These are phyloP conservation scores for Suillus hirtellus DNA, from an alignment of 768 basidiomycete genomes.

Conservation along the genomic window DNA sequence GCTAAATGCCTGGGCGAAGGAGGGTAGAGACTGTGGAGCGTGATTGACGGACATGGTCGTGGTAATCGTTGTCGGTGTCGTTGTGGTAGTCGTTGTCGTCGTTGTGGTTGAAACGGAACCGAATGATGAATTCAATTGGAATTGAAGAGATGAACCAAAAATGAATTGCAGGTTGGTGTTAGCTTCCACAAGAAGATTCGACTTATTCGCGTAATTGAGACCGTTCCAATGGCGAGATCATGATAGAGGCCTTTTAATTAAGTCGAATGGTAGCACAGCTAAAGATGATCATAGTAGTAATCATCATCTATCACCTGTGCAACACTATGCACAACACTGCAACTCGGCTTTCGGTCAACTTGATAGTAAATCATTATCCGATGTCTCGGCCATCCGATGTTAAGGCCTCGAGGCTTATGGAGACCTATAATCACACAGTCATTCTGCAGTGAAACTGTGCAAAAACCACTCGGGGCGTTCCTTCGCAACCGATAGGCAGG, in stretches of 20 bases:
- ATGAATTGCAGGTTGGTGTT: not conserved
- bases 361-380: conserved; percentile 1
- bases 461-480: not conserved
- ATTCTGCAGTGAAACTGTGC: not conserved
- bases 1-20: conserved; percentile 78
- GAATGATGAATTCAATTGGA: conserved; percentile 6
- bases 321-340: not conserved
- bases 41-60: conserved; percentile 45
- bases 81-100: not conserved
- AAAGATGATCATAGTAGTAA: not conserved
- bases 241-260: conserved; percentile 4
- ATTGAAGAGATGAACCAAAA: conserved; percentile 1
- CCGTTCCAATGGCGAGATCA: not conserved
- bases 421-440: conserved; percentile 1
- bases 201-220: conserved; percentile 2
- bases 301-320: not conserved
- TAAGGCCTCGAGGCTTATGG: conserved; percentile 10
- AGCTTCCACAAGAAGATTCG: not conserved
- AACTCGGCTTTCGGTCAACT: not conserved
- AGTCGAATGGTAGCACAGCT: not conserved
- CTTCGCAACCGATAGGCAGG: conserved; percentile 2
- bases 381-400: conserved; percentile 6
- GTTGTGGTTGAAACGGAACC: conserved; percentile 6
- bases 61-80: too few species aligned
- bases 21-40: conserved; percentile 67